Percentiles rank a stretch among this genome's conserved stretches.
These are phyloP conservation scores for Phytophthora chlamydospora DNA, from an alignment of 352 stramenopile species.

Conservation along the genomic window DNA sequence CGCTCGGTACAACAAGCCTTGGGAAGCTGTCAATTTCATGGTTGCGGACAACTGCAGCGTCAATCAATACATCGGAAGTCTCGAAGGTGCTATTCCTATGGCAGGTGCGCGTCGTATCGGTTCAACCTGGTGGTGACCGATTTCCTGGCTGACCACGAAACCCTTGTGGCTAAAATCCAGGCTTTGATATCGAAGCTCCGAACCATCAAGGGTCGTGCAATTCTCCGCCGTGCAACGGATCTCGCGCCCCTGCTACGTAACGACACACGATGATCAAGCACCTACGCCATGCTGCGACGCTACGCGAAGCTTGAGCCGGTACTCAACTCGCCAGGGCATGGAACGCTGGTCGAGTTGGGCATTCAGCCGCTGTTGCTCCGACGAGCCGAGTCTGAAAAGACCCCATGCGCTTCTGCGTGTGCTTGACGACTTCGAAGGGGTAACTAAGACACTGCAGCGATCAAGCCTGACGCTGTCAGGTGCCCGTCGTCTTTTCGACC, in stretches of 20 bases:
- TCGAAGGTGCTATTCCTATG: conserved; percentile 13
- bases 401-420: no score
- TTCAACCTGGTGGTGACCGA: conserved; percentile 25
- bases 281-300: conserved; percentile 4
- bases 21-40: conserved; percentile 23
- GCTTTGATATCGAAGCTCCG: conserved; percentile 7
- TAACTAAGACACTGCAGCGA: no score
- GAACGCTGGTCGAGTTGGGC: conserved; percentile 11
- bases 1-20: conserved; percentile 16
- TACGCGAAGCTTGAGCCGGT: conserved; percentile 7
- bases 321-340: conserved; percentile 12
- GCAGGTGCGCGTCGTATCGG: conserved; percentile 23
- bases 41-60: conserved; percentile 27
- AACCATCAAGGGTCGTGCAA: conserved; percentile 5
- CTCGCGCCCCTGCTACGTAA: conserved; percentile 2
- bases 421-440: no score
- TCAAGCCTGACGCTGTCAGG: no score
- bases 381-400: no score
- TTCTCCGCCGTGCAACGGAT: conserved; percentile 2
- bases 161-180: conserved; percentile 11
- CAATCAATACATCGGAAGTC: conserved; percentile 32
- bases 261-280: conserved; percentile 29
- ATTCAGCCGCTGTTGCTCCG: not conserved
- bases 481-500: no score
- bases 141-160: conserved; percentile 11